Conservation (phyloP, 2,329 filamentous ascomycete genomes). For the Cladosporium sp. region DNA sequence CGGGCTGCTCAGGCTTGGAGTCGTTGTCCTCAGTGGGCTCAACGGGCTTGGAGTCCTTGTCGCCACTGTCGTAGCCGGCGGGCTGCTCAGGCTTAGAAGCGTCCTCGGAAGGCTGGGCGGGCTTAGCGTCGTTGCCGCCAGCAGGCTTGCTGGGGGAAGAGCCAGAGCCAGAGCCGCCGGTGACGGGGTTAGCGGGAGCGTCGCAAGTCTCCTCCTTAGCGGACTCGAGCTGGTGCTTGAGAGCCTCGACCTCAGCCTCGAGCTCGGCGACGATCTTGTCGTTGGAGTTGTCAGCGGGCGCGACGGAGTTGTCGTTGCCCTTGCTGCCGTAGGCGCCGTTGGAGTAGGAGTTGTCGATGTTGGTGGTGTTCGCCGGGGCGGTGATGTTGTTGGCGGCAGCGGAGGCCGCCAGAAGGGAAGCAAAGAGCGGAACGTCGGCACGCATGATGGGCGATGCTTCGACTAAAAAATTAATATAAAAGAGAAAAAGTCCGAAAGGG, state of each 20-base stretch:
- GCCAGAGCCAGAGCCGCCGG: constrained; percentile 5
- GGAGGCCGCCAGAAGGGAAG: constrained; percentile 13
- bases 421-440: constrained; percentile 16
- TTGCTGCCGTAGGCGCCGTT: neutral
- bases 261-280: constrained; percentile 13
- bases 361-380: neutral
- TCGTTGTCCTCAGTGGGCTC: neutral
- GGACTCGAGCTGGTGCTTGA: constrained; percentile 10
- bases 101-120: constrained; percentile 1
- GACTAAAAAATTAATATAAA: constrained; percentile 11
- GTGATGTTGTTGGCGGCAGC: constrained; percentile 11
- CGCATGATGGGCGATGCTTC: constrained; percentile 10
- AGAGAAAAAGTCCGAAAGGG: constrained; percentile 1
- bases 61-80: neutral
- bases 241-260: constrained; percentile 12
- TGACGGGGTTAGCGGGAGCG: neutral
- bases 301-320: neutral
- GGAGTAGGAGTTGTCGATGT: constrained; percentile 9
- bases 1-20: neutral
- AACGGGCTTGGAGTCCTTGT: neutral
- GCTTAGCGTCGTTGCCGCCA: constrained; percentile 57
- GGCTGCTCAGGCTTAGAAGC: neutral
- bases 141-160: constrained; percentile 60
- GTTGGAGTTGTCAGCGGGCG: constrained; percentile 6
- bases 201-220: constrained; percentile 11